phyloP scores from a whole-genome alignment of 2,329 filamentous ascomycete genomes.

The Trichophyton schoenleinii region DNA sequence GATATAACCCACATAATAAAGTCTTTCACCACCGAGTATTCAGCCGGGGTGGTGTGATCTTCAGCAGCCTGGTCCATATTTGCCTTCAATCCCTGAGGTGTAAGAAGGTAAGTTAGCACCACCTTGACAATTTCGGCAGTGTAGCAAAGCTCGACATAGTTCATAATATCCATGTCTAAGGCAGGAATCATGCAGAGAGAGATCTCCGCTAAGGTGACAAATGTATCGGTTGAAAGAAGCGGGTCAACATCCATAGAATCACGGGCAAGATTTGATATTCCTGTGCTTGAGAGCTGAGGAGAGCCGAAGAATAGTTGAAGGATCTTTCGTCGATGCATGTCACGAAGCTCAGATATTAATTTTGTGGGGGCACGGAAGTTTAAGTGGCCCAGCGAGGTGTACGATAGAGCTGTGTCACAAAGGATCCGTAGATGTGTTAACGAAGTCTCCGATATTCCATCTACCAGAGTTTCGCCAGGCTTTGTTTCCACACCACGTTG shows the following conservation, averaged over 20 bases:
- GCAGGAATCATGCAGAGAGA: slow-evolving; percentile 57
- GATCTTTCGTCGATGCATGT: slow-evolving; percentile 58
- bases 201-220: slow-evolving; percentile 62
- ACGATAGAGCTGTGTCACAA: slow-evolving; percentile 77
- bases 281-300: slow-evolving; percentile 22
- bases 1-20: slow-evolving; percentile 30
- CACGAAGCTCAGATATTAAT: slow-evolving; percentile 54
- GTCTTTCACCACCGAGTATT: slow-evolving; percentile 16
- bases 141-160: slow-evolving; percentile 76
- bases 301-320: slow-evolving; percentile 60
- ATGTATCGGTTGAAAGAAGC: slow-evolving; percentile 27
- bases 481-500: slow-evolving; percentile 72
- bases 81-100: slow-evolving; percentile 22
- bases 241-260: slow-evolving; percentile 29
- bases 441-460: slow-evolving; percentile 70
- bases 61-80: slow-evolving; percentile 16
- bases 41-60: background rate
- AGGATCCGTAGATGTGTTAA: slow-evolving; percentile 80
- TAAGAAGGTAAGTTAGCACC: slow-evolving; percentile 43
- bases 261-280: slow-evolving; percentile 23
- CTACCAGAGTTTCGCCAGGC: slow-evolving; percentile 60
- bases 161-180: slow-evolving; percentile 59
- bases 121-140: slow-evolving; percentile 83
- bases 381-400: slow-evolving; percentile 63
- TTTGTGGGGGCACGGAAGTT: slow-evolving; percentile 47